phyloP scores from a whole-genome alignment of 2,329 filamentous ascomycete genomes.

The Xylariales sp. region DNA sequence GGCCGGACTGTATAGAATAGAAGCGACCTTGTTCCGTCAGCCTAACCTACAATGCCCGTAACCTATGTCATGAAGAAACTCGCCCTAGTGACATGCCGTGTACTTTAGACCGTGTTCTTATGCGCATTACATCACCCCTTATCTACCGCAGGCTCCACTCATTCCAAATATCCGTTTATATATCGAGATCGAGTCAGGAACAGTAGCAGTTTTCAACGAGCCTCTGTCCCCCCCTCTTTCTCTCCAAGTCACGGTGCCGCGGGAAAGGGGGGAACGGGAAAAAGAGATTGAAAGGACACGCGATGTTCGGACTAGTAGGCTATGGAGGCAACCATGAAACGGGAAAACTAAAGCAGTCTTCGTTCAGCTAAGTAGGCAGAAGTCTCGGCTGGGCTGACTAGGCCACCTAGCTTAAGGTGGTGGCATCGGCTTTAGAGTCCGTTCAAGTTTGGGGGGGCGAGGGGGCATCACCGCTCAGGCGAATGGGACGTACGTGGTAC shows the following conservation, averaged over 20 bases:
- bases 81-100: neutral
- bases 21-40: too few relatives aligned
- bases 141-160: neutral
- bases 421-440: neutral
- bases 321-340: neutral
- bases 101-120: neutral
- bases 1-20: too few relatives aligned
- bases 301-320: neutral
- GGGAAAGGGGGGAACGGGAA: neutral
- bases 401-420: neutral
- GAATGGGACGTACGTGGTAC: too few relatives aligned
- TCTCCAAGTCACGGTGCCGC: neutral
- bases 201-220: neutral
- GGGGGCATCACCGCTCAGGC: neutral
- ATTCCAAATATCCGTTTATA: neutral
- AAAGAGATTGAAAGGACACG: too few relatives aligned
- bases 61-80: neutral
- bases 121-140: conserved; percentile 13
- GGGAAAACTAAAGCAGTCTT: neutral
- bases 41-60: too few relatives aligned
- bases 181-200: neutral
- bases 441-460: neutral
- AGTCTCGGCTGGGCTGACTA: too few relatives aligned
- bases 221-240: neutral
- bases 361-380: neutral